Evolutionary conservation across 73 alveolate species (phyloP).

Genomic region (Tetrahymena thermophila): DNA sequence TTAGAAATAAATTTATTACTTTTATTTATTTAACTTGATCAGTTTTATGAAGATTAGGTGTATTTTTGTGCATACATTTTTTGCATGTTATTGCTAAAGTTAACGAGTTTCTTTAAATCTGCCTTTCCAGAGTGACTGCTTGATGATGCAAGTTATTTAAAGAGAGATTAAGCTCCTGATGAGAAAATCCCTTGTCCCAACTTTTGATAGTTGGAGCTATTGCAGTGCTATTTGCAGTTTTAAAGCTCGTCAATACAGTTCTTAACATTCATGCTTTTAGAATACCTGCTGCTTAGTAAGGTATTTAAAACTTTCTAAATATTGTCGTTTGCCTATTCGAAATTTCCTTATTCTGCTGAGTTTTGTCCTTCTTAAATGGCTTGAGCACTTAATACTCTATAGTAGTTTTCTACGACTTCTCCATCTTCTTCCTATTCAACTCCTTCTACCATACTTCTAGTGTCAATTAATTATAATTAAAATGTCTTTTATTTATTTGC

Average conservation of each 20-base stretch:
- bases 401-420: not conserved
- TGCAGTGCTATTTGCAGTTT: not conserved
- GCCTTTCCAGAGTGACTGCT: not conserved
- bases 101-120: not conserved
- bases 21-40: not conserved
- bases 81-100: not conserved
- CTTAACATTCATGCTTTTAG: not conserved
- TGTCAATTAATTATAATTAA: not conserved
- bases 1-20: no score
- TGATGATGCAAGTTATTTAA: not conserved
- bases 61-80: not conserved
- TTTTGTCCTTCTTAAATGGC: not conserved
- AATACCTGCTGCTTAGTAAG: not conserved
- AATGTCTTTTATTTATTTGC: not conserved
- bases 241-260: not conserved
- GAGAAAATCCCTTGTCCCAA: not conserved
- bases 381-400: not conserved
- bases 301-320: not conserved
- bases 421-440: not conserved
- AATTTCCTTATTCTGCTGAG: not conserved
- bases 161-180: not conserved
- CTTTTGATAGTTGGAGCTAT: not conserved
- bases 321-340: not conserved
- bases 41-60: not conserved
- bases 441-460: not conserved